Base-by-base conservation (phyloP, 257 asterid species). In the Euphrasia confusa region DNA sequence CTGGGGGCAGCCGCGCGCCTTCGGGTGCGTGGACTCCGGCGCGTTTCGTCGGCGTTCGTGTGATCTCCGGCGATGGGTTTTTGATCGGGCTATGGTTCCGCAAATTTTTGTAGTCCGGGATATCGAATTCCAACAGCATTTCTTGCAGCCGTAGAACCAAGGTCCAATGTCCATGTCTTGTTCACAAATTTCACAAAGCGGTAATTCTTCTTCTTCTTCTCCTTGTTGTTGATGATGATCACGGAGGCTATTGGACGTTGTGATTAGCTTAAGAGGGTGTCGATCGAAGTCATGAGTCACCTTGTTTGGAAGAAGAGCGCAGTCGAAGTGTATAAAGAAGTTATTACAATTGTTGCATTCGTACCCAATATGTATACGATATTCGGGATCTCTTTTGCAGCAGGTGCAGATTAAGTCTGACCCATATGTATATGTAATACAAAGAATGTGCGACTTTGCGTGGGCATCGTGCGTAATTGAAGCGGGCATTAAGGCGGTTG, bases 151-250 rank as follows among this genome's bases (percentile, higher is more conserved):
- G 50, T 67, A 67, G 66, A 40, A 50, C 72, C 72, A 60, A 15
- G 7, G 0, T 1, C 1, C 10, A 7, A 4, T 4, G 0, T 13
- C 6, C 0, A 67, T 30, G 24, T 4, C 10, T 10, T 17, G 2
- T 49, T 67, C 61, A 37, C 66, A 59, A 9, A 67, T 37, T 61
- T 58, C 72, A 11, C 72, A 67, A 13, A 67, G 45, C 33, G 9
- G 10, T 10, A 7, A 7, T 2, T 67, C 14, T 32, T 26, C 40
- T 35, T 26, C 24, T 0, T 30, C 33, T 4, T 15, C 11, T 7
- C 0, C 12, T 5, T n/a, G n/a, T n/a, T n/a, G n/a, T n/a, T n/a
- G n/a, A n/a, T 2, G 15, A 8, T 9, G 4, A 9, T 2, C 2
- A 13, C 33, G 5, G 5, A 2, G 10, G 1, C 0, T 0, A 0